Conservation (phyloP, 768 basidiomycete species). For the Xerocomus spinulosus region DNA sequence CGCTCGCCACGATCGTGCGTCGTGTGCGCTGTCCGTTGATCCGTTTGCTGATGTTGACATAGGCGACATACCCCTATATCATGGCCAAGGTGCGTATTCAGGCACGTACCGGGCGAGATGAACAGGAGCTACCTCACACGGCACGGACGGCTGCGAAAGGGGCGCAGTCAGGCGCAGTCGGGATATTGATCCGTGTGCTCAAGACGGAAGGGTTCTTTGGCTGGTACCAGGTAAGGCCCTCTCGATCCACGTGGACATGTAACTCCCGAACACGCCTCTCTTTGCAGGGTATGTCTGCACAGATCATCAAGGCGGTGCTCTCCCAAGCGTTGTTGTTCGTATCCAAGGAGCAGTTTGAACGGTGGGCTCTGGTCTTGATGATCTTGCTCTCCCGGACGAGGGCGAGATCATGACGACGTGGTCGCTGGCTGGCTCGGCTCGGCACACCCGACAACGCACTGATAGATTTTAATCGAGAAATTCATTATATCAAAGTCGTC, state of each 20-base stretch:
- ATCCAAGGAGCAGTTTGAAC: conserved; percentile 96
- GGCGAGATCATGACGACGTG: conserved; percentile 8
- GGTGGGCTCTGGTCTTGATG: conserved; percentile 75
- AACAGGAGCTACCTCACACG: conserved; percentile 16
- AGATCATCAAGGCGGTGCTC: conserved; percentile 92
- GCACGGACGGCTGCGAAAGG: conserved; percentile 26
- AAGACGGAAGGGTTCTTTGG: conserved; percentile 78
- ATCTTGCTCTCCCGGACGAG: conserved; percentile 40
- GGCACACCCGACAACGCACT: background rate
- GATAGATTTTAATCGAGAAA: too few relatives aligned
- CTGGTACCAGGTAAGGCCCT: conserved; percentile 83
- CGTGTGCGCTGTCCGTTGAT: background rate
- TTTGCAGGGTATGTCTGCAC: conserved; percentile 88
- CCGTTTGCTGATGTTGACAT: conserved; percentile 1
- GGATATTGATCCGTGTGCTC: conserved; percentile 68
- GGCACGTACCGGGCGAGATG: conserved; percentile 57
- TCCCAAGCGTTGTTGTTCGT: conserved; percentile 95
- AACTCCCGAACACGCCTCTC: too few relatives aligned
- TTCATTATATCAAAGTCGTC: too few relatives aligned
- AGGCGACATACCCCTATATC: conserved; percentile 95
- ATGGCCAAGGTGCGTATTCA: conserved; percentile 97
- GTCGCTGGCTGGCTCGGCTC: background rate
- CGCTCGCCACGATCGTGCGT: conserved; percentile 87
- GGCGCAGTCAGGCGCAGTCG: conserved; percentile 69
- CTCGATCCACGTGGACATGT: conserved; percentile 18